Conservation (phyloP, 2,329 filamentous ascomycete species). For the Fusarium sp. region DNA sequence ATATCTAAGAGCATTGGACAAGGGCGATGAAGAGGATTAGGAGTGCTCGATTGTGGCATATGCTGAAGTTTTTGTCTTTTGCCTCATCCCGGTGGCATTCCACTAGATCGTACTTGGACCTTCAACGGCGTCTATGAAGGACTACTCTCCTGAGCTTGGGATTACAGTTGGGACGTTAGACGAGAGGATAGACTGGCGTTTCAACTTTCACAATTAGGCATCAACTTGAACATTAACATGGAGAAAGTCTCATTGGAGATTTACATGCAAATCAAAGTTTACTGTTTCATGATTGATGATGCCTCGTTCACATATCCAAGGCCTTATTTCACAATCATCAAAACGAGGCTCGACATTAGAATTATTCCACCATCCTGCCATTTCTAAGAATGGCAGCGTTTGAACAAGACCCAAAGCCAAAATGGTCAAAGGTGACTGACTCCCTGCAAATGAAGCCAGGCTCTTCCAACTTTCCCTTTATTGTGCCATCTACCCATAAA, state of each 20-base stretch:
- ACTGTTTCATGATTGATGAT: conserved; percentile 4
- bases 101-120: neutral
- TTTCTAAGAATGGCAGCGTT: conserved; percentile 8
- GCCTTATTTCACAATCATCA: conserved; percentile 9
- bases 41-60: neutral
- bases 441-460: conserved; percentile 4
- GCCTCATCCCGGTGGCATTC: neutral
- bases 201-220: neutral
- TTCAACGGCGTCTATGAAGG: conserved; percentile 8
- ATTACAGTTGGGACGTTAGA: neutral
- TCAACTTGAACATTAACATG: neutral
- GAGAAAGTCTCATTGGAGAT: conserved; percentile 25
- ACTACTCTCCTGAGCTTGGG: neutral
- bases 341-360: conserved; percentile 23
- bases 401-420: conserved; percentile 22
- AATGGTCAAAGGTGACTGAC: conserved; percentile 2
- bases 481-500: conserved; percentile 38
- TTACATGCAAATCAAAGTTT: conserved; percentile 27
- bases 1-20: conserved; percentile 50
- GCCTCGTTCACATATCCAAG: conserved; percentile 18
- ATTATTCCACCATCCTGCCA: conserved; percentile 22
- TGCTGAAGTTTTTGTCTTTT: neutral
- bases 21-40: conserved; percentile 51
- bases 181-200: neutral
- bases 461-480: conserved; percentile 8